Evolutionary conservation across 2,329 filamentous ascomycete genomes (phyloP).

Genomic region (Fusarium sp.): DNA sequence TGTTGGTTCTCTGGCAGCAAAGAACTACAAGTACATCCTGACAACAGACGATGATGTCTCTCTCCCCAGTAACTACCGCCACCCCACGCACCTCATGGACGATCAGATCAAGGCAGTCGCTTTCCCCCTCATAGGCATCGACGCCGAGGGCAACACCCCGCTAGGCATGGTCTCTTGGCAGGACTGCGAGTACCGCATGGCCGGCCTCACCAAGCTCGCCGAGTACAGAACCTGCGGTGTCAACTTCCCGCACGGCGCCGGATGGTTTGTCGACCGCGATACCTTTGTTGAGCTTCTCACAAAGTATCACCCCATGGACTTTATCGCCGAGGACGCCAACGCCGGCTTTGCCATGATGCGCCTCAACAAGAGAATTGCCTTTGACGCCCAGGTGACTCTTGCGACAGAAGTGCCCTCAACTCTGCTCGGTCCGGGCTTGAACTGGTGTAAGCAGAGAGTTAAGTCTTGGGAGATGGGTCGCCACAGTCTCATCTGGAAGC

Average conservation of each 20-base stretch:
- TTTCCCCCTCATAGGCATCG: constrained; percentile 11
- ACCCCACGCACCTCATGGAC: constrained; percentile 14
- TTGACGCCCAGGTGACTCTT: constrained; percentile 11
- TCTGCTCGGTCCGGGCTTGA: constrained; percentile 23
- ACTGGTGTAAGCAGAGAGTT: constrained; percentile 35
- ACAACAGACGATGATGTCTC: constrained; percentile 22
- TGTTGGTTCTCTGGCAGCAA: constrained; percentile 19
- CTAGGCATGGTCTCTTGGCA: constrained; percentile 11
- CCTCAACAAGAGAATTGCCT: constrained; percentile 12
- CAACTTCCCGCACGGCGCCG: constrained; percentile 17
- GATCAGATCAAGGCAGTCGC: constrained; percentile 14
- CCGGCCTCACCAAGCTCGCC: constrained; percentile 18
- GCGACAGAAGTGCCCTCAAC: constrained; percentile 14
- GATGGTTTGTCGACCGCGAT: constrained; percentile 22
- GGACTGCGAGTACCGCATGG: constrained; percentile 19
- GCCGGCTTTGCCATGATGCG: constrained; percentile 17
- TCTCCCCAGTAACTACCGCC: constrained; percentile 17
- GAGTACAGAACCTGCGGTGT: constrained; percentile 15
- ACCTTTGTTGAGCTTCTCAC: constrained; percentile 13
- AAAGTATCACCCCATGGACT: constrained; percentile 10
- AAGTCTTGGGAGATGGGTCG: constrained; percentile 35
- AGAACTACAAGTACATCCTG: constrained; percentile 12
- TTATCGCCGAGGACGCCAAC: constrained; percentile 23
- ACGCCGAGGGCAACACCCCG: constrained; percentile 6
- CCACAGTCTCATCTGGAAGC: constrained; percentile 20